These are phyloP conservation scores for Hyaloperonospora brassicae DNA, from an alignment of 352 stramenopile species.

Conservation along the genomic window DNA sequence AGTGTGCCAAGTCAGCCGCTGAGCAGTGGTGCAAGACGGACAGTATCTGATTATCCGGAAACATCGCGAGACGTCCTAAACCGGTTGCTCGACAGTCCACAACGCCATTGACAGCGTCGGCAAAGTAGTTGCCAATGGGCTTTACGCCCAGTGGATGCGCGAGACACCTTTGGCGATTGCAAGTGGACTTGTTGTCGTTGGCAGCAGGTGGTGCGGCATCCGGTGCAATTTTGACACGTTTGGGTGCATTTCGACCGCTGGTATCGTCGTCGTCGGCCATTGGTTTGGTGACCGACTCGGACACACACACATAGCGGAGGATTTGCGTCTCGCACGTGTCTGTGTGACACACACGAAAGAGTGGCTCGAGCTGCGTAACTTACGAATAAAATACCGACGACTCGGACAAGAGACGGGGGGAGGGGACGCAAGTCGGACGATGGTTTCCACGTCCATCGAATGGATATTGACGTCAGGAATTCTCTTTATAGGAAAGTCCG, in stretches of 20 bases:
- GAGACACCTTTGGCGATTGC: conserved; percentile 18
- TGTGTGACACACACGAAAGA: too few species aligned
- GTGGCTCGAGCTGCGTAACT: too few species aligned
- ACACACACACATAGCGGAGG: too few species aligned
- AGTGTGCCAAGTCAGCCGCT: conserved; percentile 35
- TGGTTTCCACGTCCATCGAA: too few species aligned
- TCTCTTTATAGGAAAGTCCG: conserved; percentile 64
- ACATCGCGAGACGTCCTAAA: conserved; percentile 40
- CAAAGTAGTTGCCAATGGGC: conserved; percentile 74
- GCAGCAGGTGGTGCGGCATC: neutral
- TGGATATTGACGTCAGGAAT: too few species aligned
- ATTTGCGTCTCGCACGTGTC: too few species aligned
- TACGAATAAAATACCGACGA: too few species aligned
- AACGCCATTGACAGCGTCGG: conserved; percentile 53
- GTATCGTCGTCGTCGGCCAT: conserved; percentile 4
- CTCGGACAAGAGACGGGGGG: too few species aligned
- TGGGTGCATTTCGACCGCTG: conserved; percentile 14
- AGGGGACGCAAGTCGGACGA: too few species aligned
- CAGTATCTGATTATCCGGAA: conserved; percentile 64
- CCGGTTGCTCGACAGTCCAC: conserved; percentile 47
- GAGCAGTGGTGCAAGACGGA: conserved; percentile 52
- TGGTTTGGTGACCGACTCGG: neutral
- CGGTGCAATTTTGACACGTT: conserved; percentile 26
- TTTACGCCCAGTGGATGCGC: conserved; percentile 76
- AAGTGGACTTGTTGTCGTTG: neutral